A percentile compares a stretch with the other conserved stretches of the same genome.
These are phyloP conservation scores for Ploettnerulaceae sp. DNA, from an alignment of 2,329 filamentous ascomycete species.

Conservation along the genomic window DNA sequence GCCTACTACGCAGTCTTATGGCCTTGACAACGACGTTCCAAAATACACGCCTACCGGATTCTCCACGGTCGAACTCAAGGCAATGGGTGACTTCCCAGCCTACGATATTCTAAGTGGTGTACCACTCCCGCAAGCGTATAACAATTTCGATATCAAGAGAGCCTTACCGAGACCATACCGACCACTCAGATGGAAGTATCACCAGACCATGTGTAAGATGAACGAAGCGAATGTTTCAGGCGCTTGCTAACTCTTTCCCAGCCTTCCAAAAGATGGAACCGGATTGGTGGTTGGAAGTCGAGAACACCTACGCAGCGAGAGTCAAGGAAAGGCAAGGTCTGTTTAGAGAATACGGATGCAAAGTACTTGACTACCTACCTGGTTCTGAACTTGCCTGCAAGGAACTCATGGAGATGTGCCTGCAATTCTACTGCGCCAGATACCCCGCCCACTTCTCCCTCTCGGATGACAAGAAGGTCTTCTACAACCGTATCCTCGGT, in stretches of 20 bases:
- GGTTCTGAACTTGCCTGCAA: slow-evolving; percentile 76
- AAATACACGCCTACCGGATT: slow-evolving; percentile 64
- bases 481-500: slow-evolving; percentile 65
- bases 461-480: slow-evolving; percentile 46
- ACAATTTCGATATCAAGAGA: slow-evolving; percentile 61
- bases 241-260: slow-evolving; percentile 35
- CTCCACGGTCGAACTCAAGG: slow-evolving; percentile 62
- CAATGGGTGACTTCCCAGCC: slow-evolving; percentile 72
- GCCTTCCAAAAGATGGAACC: slow-evolving; percentile 72
- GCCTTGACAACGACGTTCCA: slow-evolving; percentile 23
- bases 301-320: slow-evolving; percentile 62
- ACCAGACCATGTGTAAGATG: slow-evolving; percentile 81
- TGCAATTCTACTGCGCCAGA: slow-evolving; percentile 73
- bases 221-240: not conserved
- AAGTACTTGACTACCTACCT: slow-evolving; percentile 63
- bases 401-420: slow-evolving; percentile 80
- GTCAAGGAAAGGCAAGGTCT: slow-evolving; percentile 65
- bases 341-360: slow-evolving; percentile 55
- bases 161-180: slow-evolving; percentile 71
- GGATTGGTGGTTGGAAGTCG: slow-evolving; percentile 87
- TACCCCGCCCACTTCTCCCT: slow-evolving; percentile 73
- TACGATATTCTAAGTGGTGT: slow-evolving; percentile 73
- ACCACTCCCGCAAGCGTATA: slow-evolving; percentile 59
- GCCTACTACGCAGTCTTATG: slow-evolving; percentile 26
- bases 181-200: slow-evolving; percentile 78